Conservation (phyloP, 31 red algal genomes). For the Bonnemaisonia californica region DNA sequence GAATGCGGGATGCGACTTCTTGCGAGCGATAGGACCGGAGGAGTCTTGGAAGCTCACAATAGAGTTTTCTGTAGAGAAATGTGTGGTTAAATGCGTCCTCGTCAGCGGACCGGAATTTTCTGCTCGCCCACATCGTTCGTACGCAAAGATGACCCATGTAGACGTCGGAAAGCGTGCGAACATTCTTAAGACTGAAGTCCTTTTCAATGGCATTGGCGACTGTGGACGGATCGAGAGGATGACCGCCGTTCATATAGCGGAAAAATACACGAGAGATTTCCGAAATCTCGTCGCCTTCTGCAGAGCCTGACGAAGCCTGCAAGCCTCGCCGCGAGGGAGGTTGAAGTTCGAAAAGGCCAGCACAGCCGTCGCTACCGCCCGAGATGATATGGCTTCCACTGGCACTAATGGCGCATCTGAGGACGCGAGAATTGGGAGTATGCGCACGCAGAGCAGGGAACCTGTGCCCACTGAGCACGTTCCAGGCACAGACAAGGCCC, state of each 20-base stretch:
- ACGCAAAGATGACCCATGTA: not conserved
- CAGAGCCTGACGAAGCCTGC: not conserved
- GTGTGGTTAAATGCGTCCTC: not conserved
- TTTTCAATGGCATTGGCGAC: not conserved
- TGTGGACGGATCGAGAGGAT: not conserved
- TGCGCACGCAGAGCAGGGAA: not conserved
- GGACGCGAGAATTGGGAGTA: not conserved
- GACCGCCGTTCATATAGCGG: not conserved
- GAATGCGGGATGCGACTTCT: not conserved
- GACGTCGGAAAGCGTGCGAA: not conserved
- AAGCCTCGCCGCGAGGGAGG: not conserved
- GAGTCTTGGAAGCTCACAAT: not conserved
- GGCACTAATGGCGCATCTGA: not conserved
- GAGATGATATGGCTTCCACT: not conserved
- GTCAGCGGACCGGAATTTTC: not conserved
- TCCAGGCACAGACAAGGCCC: not conserved
- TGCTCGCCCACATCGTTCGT: not conserved
- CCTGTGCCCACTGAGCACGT: not conserved
- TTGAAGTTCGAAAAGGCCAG: not conserved
- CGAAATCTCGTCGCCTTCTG: not conserved
- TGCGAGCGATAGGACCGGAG: not conserved
- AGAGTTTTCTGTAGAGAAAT: not conserved
- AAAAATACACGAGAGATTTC: not conserved
- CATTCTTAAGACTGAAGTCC: not conserved
- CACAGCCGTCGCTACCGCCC: not conserved